phyloP scores from a whole-genome alignment of 2,329 filamentous ascomycete genomes.

The Pseudocercospora vitis region DNA sequence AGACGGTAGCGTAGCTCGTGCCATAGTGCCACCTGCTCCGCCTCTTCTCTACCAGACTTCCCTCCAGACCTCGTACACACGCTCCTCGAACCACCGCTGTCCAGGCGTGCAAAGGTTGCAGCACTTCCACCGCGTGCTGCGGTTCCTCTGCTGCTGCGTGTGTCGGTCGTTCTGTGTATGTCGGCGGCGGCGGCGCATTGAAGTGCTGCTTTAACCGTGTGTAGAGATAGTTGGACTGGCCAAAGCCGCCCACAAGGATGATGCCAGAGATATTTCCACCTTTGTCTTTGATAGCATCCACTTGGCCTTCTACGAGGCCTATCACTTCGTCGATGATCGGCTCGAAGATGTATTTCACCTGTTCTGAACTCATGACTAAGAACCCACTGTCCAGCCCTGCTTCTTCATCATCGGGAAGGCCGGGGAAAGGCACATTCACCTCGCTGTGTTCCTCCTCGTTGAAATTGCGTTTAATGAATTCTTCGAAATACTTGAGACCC shows the following conservation, averaged over 20 bases:
- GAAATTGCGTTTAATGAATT: constrained; percentile 82
- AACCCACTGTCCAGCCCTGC: constrained; percentile 75
- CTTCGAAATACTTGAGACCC: constrained; percentile 76
- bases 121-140: constrained; percentile 67
- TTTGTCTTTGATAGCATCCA: constrained; percentile 42
- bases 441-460: constrained; percentile 66
- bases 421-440: constrained; percentile 76
- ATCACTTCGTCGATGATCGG: constrained; percentile 70
- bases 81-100: constrained; percentile 77
- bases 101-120: constrained; percentile 81
- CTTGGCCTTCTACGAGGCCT: constrained; percentile 52
- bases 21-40: constrained; percentile 76
- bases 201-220: constrained; percentile 70
- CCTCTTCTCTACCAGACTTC: constrained; percentile 74
- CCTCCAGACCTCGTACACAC: constrained; percentile 71
- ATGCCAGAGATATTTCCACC: constrained; percentile 59
- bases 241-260: constrained; percentile 78
- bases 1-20: constrained; percentile 73
- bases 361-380: constrained; percentile 69
- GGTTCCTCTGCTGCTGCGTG: constrained; percentile 49
- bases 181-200: constrained; percentile 50
- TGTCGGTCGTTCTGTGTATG: constrained; percentile 68
- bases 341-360: constrained; percentile 62
- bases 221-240: constrained; percentile 70
- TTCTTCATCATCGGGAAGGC: constrained; percentile 72